These are phyloP conservation scores for Xylaria arbuscula DNA, from an alignment of 2,329 filamentous ascomycete species.

Conservation along the genomic window DNA sequence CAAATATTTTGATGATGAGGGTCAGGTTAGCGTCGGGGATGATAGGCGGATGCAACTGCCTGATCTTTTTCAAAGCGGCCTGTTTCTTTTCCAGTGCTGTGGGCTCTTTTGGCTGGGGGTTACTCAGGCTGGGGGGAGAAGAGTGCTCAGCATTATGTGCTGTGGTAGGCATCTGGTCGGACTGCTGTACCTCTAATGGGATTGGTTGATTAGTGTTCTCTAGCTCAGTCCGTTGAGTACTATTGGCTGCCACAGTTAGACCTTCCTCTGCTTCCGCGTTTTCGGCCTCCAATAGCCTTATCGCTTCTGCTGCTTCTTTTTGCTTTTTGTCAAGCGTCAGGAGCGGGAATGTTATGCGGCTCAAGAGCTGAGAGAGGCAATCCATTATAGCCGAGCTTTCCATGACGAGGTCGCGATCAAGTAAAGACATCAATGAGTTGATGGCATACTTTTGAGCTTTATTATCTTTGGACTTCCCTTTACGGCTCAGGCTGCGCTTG, in stretches of 20 bases:
- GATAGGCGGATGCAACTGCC: constrained; percentile 79
- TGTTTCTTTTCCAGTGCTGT: constrained; percentile 56
- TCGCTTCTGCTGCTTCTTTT: constrained; percentile 56
- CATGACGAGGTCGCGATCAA: constrained; percentile 95
- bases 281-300: constrained; percentile 52
- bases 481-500: constrained; percentile 80
- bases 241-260: constrained; percentile 25
- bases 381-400: constrained; percentile 99
- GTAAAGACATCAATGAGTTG: constrained; percentile 86
- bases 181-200: constrained; percentile 39
- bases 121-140: constrained; percentile 43
- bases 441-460: constrained; percentile 89
- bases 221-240: constrained; percentile 31
- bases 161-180: constrained; percentile 38
- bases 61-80: constrained; percentile 61
- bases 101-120: constrained; percentile 50
- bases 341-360: constrained; percentile 87
- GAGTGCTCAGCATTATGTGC: constrained; percentile 40
- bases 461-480: constrained; percentile 87
- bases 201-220: constrained; percentile 18
- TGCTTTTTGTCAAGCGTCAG: constrained; percentile 79
- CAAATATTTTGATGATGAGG: constrained; percentile 95
- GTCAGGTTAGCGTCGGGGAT: constrained; percentile 91
- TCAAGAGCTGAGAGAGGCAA: constrained; percentile 85
- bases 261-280: constrained; percentile 43